These are phyloP conservation scores for Candida fluviatilis DNA, from an alignment of 805 yeast genomes.

Conservation along the genomic window DNA sequence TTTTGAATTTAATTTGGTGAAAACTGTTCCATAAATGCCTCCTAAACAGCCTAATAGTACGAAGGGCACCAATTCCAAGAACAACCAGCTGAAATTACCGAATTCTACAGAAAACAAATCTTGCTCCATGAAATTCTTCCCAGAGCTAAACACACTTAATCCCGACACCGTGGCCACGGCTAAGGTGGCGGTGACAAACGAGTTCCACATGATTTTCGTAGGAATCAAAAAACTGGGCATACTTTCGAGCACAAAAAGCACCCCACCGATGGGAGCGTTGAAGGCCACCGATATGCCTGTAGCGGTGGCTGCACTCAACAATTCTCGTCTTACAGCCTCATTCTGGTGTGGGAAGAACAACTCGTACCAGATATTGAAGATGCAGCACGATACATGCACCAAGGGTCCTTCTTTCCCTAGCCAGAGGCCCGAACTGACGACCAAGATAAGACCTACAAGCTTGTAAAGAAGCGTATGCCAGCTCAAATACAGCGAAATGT, in stretches of 20 bases:
- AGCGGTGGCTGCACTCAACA: constrained; percentile 71
- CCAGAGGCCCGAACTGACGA: constrained; percentile 76
- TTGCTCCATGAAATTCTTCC: constrained; percentile 41
- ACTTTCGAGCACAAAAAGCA: constrained; percentile 69
- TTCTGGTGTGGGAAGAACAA: constrained; percentile 20
- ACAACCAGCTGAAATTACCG: constrained; percentile 68
- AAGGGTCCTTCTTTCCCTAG: constrained; percentile 85
- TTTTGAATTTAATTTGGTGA: constrained; percentile 44
- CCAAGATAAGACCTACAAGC: constrained; percentile 53
- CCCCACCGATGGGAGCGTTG: constrained; percentile 87
- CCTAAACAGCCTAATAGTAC: constrained; percentile 66
- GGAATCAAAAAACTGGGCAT: constrained; percentile 61
- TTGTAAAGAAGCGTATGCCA: constrained; percentile 51
- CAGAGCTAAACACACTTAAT: constrained; percentile 36
- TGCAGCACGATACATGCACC: constrained; percentile 71
- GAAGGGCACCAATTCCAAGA: constrained; percentile 69
- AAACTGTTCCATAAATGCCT: constrained; percentile 58
- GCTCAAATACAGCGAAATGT: constrained; percentile 45
- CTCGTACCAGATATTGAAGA: constrained; percentile 35
- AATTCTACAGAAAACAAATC: constrained; percentile 57
- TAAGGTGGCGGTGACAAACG: constrained; percentile 74
- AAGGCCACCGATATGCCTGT: constrained; percentile 85
- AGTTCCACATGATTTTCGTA: constrained; percentile 72
- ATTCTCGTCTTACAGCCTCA: constrained; percentile 62
- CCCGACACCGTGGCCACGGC: constrained; percentile 57